Conservation (phyloP, 2,329 filamentous ascomycete genomes). For the Verticillium alfalfae region DNA sequence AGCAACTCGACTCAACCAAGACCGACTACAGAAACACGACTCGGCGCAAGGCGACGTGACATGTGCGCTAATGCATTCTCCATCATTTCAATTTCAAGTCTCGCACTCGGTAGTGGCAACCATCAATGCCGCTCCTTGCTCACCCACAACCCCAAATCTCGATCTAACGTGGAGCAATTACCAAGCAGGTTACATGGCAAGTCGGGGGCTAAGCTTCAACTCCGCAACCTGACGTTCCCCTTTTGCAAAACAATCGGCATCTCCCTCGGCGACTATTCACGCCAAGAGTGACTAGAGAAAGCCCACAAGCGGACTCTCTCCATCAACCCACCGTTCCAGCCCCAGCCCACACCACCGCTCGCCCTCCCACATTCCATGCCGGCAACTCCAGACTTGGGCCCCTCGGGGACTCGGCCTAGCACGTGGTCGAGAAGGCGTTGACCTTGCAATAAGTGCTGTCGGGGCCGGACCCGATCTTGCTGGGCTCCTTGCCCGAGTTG, state of each 20-base stretch:
- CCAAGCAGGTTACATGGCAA: not conserved
- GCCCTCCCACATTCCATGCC: not conserved
- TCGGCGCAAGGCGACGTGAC: not conserved
- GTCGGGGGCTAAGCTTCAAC: not conserved
- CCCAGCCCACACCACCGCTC: too few relatives aligned
- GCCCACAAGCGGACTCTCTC: not conserved
- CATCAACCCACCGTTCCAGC: not conserved
- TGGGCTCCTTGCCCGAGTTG: constrained; percentile 26
- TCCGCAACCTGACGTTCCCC: not conserved
- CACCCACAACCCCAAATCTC: not conserved
- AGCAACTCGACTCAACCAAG: not conserved
- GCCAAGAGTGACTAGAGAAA: not conserved
- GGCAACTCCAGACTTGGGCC: not conserved
- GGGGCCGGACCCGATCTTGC: constrained; percentile 27
- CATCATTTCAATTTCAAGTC: not conserved
- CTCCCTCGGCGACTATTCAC: not conserved
- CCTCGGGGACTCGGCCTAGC: constrained; percentile 3
- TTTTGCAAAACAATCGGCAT: not conserved
- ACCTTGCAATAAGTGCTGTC: constrained; percentile 26
- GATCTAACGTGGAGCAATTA: not conserved
- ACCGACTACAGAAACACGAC: not conserved
- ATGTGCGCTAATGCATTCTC: not conserved
- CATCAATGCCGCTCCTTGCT: not conserved
- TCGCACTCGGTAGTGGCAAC: not conserved
- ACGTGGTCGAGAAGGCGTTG: constrained; percentile 8